Percentiles rank a stretch among this genome's conserved stretches.
These are phyloP conservation scores for Boletus bicolor DNA, from an alignment of 768 basidiomycete species.

Conservation along the genomic window DNA sequence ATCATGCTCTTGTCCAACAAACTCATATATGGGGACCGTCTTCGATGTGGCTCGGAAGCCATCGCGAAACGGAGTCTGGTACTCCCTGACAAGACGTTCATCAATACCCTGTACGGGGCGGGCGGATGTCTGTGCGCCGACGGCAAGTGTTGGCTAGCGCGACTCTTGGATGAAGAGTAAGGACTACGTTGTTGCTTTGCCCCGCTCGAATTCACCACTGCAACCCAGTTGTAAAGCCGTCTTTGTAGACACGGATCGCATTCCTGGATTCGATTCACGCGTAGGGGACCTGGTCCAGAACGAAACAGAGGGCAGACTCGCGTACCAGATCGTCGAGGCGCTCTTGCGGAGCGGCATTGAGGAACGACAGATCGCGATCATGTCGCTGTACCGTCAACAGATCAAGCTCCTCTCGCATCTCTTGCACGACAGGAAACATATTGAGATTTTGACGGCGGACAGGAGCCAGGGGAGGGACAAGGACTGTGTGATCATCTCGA, in stretches of 20 bases:
- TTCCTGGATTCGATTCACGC: constrained; percentile 77
- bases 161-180: constrained; percentile 62
- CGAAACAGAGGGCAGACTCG: constrained; percentile 67
- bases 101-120: constrained; percentile 43
- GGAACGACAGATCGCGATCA: constrained; percentile 75
- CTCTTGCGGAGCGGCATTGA: constrained; percentile 63
- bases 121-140: constrained; percentile 30
- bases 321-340: constrained; percentile 64
- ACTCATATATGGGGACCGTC: constrained; percentile 75
- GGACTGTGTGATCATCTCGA: constrained; percentile 88
- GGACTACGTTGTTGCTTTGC: constrained; percentile 4
- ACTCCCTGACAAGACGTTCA: constrained; percentile 46
- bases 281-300: constrained; percentile 92
- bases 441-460: constrained; percentile 92
- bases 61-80: constrained; percentile 60
- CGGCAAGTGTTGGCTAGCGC: constrained; percentile 67
- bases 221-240: constrained; percentile 70
- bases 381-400: constrained; percentile 93
- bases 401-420: constrained; percentile 81
- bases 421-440: constrained; percentile 48
- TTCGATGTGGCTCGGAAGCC: constrained; percentile 73
- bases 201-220: not conserved
- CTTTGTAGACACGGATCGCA: constrained; percentile 88
- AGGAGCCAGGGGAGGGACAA: constrained; percentile 94
- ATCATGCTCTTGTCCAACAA: constrained; percentile 91